Conservation (phyloP, 106 monocot genomes). For the Platanthera guangdongensis region DNA sequence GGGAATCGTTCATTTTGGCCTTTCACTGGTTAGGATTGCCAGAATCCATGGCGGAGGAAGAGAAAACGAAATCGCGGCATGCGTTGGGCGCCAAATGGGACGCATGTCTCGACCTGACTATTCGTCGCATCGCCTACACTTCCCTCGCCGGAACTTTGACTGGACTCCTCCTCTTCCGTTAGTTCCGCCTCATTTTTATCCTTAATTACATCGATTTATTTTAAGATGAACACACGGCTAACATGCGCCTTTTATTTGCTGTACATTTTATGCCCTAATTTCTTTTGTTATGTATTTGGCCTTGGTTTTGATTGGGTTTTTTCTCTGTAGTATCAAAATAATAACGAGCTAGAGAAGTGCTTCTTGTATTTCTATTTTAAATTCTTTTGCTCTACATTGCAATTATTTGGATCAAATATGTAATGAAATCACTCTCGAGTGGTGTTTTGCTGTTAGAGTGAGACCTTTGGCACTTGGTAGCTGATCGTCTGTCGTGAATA, state of each 20-base stretch:
- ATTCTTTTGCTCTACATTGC: neutral
- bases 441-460: neutral
- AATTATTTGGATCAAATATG: neutral
- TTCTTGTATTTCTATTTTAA: neutral
- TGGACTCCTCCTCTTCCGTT: slow-evolving; percentile 65
- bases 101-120: slow-evolving; percentile 54
- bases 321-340: neutral
- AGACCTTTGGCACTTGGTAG: neutral
- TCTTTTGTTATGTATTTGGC: neutral
- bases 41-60: slow-evolving; percentile 9
- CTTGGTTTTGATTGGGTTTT: neutral
- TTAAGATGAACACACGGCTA: neutral
- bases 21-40: neutral
- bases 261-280: neutral
- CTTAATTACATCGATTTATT: neutral
- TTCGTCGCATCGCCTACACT: slow-evolving; percentile 42
- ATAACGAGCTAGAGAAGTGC: neutral
- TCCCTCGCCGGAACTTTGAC: slow-evolving; percentile 45
- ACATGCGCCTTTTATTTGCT: neutral
- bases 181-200: neutral
- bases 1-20: too few relatives aligned
- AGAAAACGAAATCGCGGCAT: neutral
- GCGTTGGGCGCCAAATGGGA: slow-evolving; percentile 35
- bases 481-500: neutral
- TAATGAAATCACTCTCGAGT: too few relatives aligned